Evolutionary conservation across 2,329 filamentous ascomycete genomes (phyloP), one percentile per base, ranked within the genome.

Genomic region (Claviceps pazoutovae): DNA sequence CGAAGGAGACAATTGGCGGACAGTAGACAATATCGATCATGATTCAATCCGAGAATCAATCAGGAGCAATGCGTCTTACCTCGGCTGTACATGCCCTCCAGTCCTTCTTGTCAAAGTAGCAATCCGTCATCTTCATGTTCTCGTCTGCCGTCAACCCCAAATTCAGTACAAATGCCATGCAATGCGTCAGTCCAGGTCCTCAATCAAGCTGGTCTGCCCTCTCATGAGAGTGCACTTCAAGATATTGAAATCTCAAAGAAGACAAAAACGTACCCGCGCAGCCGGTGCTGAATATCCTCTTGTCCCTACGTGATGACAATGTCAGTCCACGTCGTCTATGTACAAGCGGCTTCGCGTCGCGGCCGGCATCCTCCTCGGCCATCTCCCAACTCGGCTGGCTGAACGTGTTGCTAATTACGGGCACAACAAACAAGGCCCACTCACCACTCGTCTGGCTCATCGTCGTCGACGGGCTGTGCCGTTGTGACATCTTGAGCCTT

Each of bases 401-500:
- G 30, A 11, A 34, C 30, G 30, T 34, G 30, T 9, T 11, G 30
- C 30, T 34, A 34, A 34, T 34, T 34, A 34, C 30, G 30, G 30
- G 30, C 30, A 34, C 30, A 34, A 21, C 8, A 34, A 44, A 30
- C 16, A 37, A 49, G 11, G 9, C 19, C 43, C 46, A 61, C 79
- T 68, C 73, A 97, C 93, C 91, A 97, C 54, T 95, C 91, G 75
- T 97, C 93, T 4, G 87, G 87, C 68, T 96, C 91, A 68, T 96
- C 89, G 45, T 79, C 74, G 30, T 73, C 62, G 37, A 58, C 55
- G 63, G 49, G 63, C 17, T 66, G 58, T 34, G 65, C 63, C 56
- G 64, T 73, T 41, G 67, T 61, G 49, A 64, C 62, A 46, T 65
- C 60, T 42, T 70, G 59, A 50, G 58, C 76, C 55, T 78, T 74